Evolutionary conservation across 805 yeast genomes (phyloP).

Genomic region (Torulaspora indica): DNA sequence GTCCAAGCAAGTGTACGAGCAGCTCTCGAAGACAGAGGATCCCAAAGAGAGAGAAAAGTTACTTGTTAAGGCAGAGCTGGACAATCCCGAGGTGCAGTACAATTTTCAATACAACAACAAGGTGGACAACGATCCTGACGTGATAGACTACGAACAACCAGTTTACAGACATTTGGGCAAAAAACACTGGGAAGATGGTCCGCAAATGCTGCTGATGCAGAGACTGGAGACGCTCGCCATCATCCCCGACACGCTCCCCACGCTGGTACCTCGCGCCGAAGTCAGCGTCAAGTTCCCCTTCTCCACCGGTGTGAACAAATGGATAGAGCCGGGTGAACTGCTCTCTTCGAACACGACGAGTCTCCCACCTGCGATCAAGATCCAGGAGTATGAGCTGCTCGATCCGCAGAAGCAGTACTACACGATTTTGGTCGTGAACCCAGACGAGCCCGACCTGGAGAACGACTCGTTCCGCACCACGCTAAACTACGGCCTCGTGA

Average conservation of each 20-base stretch:
- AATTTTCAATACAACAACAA: slow-evolving; percentile 48
- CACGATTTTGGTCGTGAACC: slow-evolving; percentile 79
- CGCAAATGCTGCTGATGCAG: slow-evolving; percentile 81
- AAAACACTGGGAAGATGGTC: slow-evolving; percentile 66
- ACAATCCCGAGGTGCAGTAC: slow-evolving; percentile 82
- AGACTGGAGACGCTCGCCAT: slow-evolving; percentile 79
- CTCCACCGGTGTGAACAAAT: slow-evolving; percentile 54
- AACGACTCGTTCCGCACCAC: slow-evolving; percentile 65
- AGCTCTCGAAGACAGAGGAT: slow-evolving; percentile 28
- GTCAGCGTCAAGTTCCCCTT: slow-evolving; percentile 73
- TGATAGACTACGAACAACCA: slow-evolving; percentile 65
- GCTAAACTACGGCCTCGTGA: slow-evolving; percentile 71
- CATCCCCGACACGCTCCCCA: slow-evolving; percentile 92
- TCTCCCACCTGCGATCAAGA: slow-evolving; percentile 69
- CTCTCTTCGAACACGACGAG: slow-evolving; percentile 70
- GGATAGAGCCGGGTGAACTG: slow-evolving; percentile 74
- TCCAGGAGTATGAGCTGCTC: slow-evolving; percentile 62
- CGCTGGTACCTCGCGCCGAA: slow-evolving; percentile 74
- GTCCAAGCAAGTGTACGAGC: slow-evolving; percentile 39
- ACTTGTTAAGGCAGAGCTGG: slow-evolving; percentile 57
- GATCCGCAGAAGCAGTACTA: slow-evolving; percentile 49
- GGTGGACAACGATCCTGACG: slow-evolving; percentile 38
- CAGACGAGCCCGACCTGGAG: slow-evolving; percentile 79
- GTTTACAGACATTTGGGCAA: slow-evolving; percentile 69
- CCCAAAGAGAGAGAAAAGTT: slow-evolving; percentile 33